Base-by-base conservation (phyloP, 1,284 basidiomycete genomes). In the Puccinia horiana region DNA sequence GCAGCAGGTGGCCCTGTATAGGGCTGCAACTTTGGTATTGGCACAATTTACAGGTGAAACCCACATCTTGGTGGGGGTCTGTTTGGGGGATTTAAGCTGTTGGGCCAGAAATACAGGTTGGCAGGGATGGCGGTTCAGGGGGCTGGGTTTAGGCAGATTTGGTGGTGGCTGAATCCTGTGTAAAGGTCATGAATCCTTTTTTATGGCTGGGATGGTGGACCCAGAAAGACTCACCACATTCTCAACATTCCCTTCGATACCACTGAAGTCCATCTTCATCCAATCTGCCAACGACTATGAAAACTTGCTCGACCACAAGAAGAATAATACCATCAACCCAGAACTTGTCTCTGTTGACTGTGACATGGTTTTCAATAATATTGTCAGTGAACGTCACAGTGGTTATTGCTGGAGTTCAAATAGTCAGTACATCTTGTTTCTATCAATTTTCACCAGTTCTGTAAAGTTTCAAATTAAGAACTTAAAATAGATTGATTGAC, bases 391-490 rank as follows among this genome's bases (percentile, higher is more conserved):
- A 26, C 56, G 76, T 35, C 76, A 61, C 44, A 61, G 76, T 32
- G 76, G 76, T 26, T 77, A 77, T 67, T 77, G 76, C 42, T 77
- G 54, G 35, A 77, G 61, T 67, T 54, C 67, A 23, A 77, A 77
- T 37, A 77, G 75, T 77, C 42, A 47, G 75, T 42, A 5, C 20
- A 54, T n/a, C n/a, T 58, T 23, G 49, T 14, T 52, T 12, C 47
- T 72, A 18, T 58, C 26, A 40, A 20, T 58, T 20, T 58, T 12
- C 16, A 42, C 4, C n/a, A 44, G 14, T 73, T 42, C 29, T 26
- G n/a, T n/a, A n/a, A n/a, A n/a, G n/a, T n/a, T n/a, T n/a, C n/a
- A n/a, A n/a, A n/a, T n/a, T n/a, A n/a, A n/a, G n/a, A n/a, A 40
- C 18, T 40, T 2, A 23, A 18, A 61, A 29, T 61, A 16, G 40